Percentiles rank a stretch among this genome's conserved stretches.
Evolutionary conservation across 306 rosid genomes (phyloP).

Genomic region (Arachis stenosperma): DNA sequence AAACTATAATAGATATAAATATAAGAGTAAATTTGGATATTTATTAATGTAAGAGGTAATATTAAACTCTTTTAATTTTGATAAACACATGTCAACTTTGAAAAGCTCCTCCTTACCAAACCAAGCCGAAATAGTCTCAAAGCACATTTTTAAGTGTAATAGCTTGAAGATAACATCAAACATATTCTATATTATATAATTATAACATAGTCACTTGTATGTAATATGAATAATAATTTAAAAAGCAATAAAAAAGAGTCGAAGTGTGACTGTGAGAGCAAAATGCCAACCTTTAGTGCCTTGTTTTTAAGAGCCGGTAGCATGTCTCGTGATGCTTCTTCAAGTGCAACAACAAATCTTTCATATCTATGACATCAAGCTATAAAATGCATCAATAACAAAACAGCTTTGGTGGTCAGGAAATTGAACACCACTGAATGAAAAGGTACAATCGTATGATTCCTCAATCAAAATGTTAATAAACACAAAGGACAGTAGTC

Average conservation of each 20-base stretch:
- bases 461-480: conserved; percentile 5
- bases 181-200: neutral
- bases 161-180: neutral
- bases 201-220: neutral
- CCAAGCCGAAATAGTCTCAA: too few relatives aligned
- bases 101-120: too few relatives aligned
- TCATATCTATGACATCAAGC: conserved; percentile 69
- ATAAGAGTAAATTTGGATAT: too few relatives aligned
- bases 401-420: conserved; percentile 21
- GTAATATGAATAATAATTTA: neutral
- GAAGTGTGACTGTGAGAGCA: conserved; percentile 24
- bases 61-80: too few relatives aligned
- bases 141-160: neutral
- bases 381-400: conserved; percentile 26
- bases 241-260: neutral
- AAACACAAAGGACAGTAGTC: neutral
- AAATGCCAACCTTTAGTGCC: conserved; percentile 77
- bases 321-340: conserved; percentile 97
- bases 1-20: too few relatives aligned
- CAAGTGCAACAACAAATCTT: conserved; percentile 81
- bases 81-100: neutral
- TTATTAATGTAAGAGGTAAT: too few relatives aligned
- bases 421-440: neutral
- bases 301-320: conserved; percentile 81
- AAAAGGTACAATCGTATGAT: conserved; percentile 1